These are phyloP conservation scores for Cladosporium sp. DNA, from an alignment of 2,329 filamentous ascomycete genomes.

Conservation along the genomic window DNA sequence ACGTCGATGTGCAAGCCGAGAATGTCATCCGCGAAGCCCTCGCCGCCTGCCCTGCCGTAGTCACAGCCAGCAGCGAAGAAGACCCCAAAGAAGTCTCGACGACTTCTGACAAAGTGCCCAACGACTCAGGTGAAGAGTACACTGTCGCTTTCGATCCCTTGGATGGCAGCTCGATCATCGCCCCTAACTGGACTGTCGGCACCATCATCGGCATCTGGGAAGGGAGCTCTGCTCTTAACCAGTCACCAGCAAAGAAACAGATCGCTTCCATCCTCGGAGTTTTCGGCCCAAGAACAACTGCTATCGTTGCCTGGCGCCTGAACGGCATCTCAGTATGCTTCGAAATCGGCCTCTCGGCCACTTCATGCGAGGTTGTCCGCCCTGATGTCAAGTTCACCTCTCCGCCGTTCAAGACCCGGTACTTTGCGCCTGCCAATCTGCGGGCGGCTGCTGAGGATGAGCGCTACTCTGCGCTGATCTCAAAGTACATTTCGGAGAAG, in stretches of 20 bases:
- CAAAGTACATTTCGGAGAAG: constrained; percentile 52
- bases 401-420: constrained; percentile 52
- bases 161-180: constrained; percentile 62
- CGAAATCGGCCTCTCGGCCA: constrained; percentile 50
- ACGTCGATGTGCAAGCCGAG: constrained; percentile 59
- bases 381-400: constrained; percentile 43
- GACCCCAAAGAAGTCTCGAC: constrained; percentile 45
- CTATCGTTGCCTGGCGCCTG: constrained; percentile 55
- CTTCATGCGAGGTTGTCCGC: constrained; percentile 46
- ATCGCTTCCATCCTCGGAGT: constrained; percentile 40
- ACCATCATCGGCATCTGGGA: constrained; percentile 63
- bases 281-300: constrained; percentile 42
- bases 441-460: constrained; percentile 57
- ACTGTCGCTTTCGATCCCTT: constrained; percentile 65
- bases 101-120: constrained; percentile 44
- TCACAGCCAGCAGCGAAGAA: constrained; percentile 62
- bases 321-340: constrained; percentile 49
- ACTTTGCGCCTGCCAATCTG: constrained; percentile 65
- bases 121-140: constrained; percentile 49
- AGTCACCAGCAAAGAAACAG: constrained; percentile 31
- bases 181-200: constrained; percentile 45
- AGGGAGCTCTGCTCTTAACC: constrained; percentile 33
- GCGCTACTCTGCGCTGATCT: constrained; percentile 54
- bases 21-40: constrained; percentile 51
- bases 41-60: constrained; percentile 48